These are phyloP conservation scores for Aspergillus tubingensis DNA, from an alignment of 2,329 filamentous ascomycete species.

Conservation along the genomic window DNA sequence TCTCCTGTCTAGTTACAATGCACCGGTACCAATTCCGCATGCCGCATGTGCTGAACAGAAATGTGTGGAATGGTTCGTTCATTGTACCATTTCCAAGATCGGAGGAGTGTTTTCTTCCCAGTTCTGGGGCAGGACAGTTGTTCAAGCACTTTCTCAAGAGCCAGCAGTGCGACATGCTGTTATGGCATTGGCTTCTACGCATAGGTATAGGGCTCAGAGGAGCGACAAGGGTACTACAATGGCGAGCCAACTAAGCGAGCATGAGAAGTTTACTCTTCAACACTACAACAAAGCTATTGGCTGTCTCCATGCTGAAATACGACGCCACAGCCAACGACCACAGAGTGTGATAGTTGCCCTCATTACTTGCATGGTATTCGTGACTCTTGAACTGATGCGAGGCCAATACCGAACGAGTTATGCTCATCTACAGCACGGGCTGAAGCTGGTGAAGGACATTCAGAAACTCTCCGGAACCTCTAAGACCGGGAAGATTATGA, in stretches of 20 bases:
- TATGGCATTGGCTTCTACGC: constrained; percentile 44
- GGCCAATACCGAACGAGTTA: background rate
- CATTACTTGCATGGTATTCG: background rate
- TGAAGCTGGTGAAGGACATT: background rate
- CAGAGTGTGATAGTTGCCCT: background rate
- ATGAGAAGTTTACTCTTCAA: constrained; percentile 37
- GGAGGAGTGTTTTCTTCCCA: constrained; percentile 37
- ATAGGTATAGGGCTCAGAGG: constrained; percentile 22
- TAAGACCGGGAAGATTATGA: background rate
- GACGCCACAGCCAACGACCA: background rate
- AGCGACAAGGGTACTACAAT: constrained; percentile 15
- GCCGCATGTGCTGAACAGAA: constrained; percentile 23
- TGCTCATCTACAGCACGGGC: background rate
- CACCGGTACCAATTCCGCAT: background rate
- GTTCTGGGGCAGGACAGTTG: constrained; percentile 45
- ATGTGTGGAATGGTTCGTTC: constrained; percentile 34
- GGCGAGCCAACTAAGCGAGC: constrained; percentile 1
- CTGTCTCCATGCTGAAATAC: background rate
- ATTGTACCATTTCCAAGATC: constrained; percentile 32
- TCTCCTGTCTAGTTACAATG: background rate
- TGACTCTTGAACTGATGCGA: background rate
- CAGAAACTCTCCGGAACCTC: background rate
- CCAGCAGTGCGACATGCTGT: constrained; percentile 48
- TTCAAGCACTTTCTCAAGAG: constrained; percentile 43
- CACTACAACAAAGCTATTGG: constrained; percentile 46